phyloP scores from a whole-genome alignment of 2,329 filamentous ascomycete genomes.

The Monilinia laxa region DNA sequence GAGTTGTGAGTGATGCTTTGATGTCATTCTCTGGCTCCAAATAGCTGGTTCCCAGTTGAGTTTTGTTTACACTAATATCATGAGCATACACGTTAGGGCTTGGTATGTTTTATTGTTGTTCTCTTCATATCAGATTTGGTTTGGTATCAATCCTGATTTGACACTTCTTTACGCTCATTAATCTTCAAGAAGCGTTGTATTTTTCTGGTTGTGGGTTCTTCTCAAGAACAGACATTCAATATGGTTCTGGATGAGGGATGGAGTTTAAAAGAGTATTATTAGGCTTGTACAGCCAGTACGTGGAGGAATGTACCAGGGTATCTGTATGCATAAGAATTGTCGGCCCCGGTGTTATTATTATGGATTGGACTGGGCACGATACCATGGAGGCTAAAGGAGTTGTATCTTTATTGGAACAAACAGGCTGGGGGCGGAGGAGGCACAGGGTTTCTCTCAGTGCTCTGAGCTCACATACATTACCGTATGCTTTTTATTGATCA shows the following conservation, averaged over 20 bases:
- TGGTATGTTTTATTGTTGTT: background rate
- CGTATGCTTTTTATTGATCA: background rate
- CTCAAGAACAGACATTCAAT: background rate
- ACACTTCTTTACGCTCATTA: background rate
- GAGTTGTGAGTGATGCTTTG: background rate
- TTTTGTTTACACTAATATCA: background rate
- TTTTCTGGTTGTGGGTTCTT: background rate
- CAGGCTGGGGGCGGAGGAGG: background rate
- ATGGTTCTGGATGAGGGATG: background rate
- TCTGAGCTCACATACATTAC: background rate
- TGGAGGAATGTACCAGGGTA: background rate
- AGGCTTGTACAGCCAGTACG: background rate
- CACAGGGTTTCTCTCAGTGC: background rate
- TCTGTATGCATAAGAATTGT: background rate
- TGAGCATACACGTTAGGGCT: background rate
- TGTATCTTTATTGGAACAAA: background rate
- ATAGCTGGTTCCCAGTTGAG: background rate
- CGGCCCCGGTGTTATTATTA: background rate
- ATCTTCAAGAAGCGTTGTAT: background rate
- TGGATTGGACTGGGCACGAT: background rate
- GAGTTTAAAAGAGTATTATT: conserved; percentile 9
- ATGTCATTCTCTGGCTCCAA: background rate
- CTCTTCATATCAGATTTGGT: background rate
- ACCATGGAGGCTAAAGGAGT: background rate
- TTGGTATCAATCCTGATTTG: background rate